phyloP scores from a whole-genome alignment of 176 grass and related monocot species.

The Juncus effusus region DNA sequence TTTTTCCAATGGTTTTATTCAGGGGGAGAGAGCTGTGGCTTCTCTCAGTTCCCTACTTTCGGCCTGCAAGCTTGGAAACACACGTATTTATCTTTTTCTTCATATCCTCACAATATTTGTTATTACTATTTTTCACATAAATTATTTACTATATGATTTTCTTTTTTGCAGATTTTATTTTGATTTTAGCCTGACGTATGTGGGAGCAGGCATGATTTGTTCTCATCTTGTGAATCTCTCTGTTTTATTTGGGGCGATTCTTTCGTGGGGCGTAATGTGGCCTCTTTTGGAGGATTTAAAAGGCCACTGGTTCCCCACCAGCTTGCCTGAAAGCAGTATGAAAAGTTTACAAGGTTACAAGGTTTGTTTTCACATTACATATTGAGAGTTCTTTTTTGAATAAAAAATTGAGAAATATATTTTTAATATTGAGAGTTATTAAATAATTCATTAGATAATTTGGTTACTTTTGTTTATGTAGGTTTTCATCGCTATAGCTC shows the following conservation, averaged over 20 bases:
- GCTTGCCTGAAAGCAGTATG: constrained; percentile 83
- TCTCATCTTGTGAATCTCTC: constrained; percentile 89
- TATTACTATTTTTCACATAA: not conserved
- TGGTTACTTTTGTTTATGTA: constrained; percentile 30
- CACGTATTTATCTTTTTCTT: constrained; percentile 41
- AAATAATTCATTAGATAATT: not conserved
- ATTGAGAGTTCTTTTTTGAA: not conserved
- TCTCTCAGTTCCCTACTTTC: constrained; percentile 92
- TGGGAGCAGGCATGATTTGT: constrained; percentile 98
- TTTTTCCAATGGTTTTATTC: constrained; percentile 99
- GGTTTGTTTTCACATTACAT: constrained; percentile 36
- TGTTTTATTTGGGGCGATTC: constrained; percentile 70
- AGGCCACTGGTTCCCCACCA: constrained; percentile 76
- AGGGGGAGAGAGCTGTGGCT: constrained; percentile 77
- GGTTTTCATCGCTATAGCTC: constrained; percentile 93
- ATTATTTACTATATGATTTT: constrained; percentile 24
- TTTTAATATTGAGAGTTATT: too few relatives aligned
- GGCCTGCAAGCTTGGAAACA: constrained; percentile 88
- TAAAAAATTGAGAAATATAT: not conserved
- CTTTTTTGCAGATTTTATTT: constrained; percentile 73
- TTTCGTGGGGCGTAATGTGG: constrained; percentile 98
- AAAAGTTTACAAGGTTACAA: constrained; percentile 94
- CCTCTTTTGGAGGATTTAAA: constrained; percentile 69
- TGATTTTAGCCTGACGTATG: constrained; percentile 94
- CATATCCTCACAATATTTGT: constrained; percentile 18